Evolutionary conservation across 139 green algal genomes (phyloP), one percentile per base, ranked within the genome.

Genomic region (Chlorella vulgaris): DNA sequence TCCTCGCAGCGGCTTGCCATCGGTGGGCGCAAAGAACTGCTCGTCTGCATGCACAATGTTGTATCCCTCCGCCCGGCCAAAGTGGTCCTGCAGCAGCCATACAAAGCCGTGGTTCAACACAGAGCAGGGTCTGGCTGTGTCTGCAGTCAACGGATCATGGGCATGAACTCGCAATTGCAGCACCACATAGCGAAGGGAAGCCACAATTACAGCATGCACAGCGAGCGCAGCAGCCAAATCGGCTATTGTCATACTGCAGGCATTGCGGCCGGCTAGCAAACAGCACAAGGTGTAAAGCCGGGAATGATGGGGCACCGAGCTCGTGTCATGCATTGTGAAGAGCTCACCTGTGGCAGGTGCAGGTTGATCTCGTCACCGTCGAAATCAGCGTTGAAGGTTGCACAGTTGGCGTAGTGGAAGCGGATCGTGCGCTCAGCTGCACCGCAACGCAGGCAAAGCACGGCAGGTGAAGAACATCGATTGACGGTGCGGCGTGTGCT

Each of bases 281-380:
- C n/a, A n/a, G n/a, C n/a, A n/a, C n/a, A n/a, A n/a, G n/a, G n/a
- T n/a, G n/a, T n/a, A n/a, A n/a, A n/a, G n/a, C n/a, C n/a, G n/a
- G n/a, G n/a, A n/a, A n/a, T n/a, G n/a, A n/a, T n/a, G n/a, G n/a
- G n/a, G 19, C 29, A 39, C 31, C 28, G 39, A 19, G n/a, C 8
- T 71, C 38, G 5, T 19, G 40, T 40, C 62, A 39, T 43, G 2
- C 24, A 35, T 51, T 36, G 28, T 1, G 24, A n/a, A 24, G 5
- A 60, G 39, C 70, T 1, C 31, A 91, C 91, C 88, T 98, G 96
- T 0, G 96, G 96, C 63, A 99, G 84, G 78, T 99, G 97, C 81
- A 99, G 86, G 91, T 99, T 99, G 89, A 99, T 99, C 86, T 99
- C 97, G 81, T 99, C 97, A 2, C 97, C 97, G 80, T 99, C 97